Evolutionary conservation across 306 rosid species (phyloP), one percentile per base, ranked within the genome.

Genomic region (Glycine soja): DNA sequence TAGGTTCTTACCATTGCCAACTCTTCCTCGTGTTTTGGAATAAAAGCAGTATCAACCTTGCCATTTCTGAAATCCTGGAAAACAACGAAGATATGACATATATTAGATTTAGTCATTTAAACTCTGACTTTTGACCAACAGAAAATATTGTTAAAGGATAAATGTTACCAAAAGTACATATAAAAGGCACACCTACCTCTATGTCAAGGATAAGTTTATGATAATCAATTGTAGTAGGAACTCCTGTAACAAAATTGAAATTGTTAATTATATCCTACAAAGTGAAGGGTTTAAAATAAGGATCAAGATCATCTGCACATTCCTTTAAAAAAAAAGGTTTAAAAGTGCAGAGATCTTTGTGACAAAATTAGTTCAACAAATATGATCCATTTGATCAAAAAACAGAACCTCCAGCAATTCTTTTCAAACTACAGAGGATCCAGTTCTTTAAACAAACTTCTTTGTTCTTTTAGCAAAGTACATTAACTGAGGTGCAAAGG

Each of bases 181-280:
- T 50, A 68, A 64, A 59, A 71, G 68, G 63, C 45, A 46, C 71
- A 73, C 82, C 52, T 32, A 93, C 97, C 97, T 95, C 98, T 53
- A 90, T 75, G 73, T 95, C 97, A 54, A 95, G 97, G 88, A 95
- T 95, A 59, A 95, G 97, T 86, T 95, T 95, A 85, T 95, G 98
- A 88, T 95, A 95, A 30, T 95, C 99, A 59, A 95, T 93, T 81
- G 99, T 95, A n/a, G 99, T 95, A 59, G 99, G 99, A 84, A 95
- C 92, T 76, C 99, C 98, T 93, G 93, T 24, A 65, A 84, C 74
- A 74, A 70, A 75, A 64, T 10, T 46, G 53, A 13, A 69, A 38
- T 24, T 66, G 79, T 74, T 63, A 72, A 56, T 58, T 13, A 53
- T 43, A 68, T 12, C 72, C 67, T 46, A 46, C 61, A 58, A 30